Percentiles rank a stretch among this genome's conserved stretches.
phyloP scores from a whole-genome alignment of 257 asterid species.

The Nicotiana noctiflora region DNA sequence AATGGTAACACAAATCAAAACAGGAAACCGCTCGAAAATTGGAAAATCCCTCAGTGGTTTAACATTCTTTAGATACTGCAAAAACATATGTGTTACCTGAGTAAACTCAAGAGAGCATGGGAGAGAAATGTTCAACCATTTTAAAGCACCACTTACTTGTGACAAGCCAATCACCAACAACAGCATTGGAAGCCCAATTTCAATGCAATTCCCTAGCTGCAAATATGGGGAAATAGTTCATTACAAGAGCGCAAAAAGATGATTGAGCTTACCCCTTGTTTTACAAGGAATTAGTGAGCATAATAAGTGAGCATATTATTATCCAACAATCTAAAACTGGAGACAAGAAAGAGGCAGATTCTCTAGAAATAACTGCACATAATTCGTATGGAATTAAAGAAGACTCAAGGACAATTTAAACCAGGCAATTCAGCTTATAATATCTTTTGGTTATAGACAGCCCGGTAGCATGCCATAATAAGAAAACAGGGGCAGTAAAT shows the following conservation, averaged over 20 bases:
- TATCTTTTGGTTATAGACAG: not conserved
- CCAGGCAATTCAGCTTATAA: not conserved
- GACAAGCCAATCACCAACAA: slow-evolving; percentile 72
- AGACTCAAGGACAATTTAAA: not conserved
- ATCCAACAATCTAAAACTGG: not conserved
- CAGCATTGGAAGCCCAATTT: slow-evolving; percentile 91
- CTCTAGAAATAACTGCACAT: not conserved
- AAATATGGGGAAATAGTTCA: slow-evolving; percentile 10
- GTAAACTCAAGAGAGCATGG: slow-evolving; percentile 10
- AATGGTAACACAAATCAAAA: slow-evolving; percentile 60
- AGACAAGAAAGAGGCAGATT: not conserved
- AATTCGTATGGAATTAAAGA: not conserved
- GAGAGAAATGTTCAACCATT: not conserved
- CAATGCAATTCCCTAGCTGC: slow-evolving; percentile 94
- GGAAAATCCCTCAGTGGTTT: slow-evolving; percentile 88
- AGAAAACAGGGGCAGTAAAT: not conserved
- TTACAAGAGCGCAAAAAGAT: not conserved
- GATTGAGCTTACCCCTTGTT: not conserved
- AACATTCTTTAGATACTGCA: slow-evolving; percentile 92
- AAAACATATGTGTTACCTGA: slow-evolving; percentile 18
- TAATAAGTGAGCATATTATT: not conserved
- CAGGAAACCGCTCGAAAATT: slow-evolving; percentile 85
- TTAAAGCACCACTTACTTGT: slow-evolving; percentile 50
- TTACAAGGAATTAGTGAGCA: not conserved
- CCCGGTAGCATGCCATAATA: not conserved